Base-by-base conservation (phyloP, 2,329 filamentous ascomycete species). In the Sclerotinia spermophila region DNA sequence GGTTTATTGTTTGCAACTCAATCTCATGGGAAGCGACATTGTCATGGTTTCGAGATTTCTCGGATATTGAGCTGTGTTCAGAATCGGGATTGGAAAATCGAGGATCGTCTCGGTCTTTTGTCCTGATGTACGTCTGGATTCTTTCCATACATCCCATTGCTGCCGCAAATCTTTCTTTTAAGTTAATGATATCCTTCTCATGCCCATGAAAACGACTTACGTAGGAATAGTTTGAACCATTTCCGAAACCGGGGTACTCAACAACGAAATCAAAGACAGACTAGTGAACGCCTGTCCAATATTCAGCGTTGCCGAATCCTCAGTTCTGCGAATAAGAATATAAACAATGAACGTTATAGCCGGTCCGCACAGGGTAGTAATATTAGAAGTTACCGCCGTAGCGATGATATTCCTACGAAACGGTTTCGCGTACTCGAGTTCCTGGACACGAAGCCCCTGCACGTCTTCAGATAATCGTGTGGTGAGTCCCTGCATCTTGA, bases 191-290 rank as follows among this genome's bases (percentile, higher is more conserved):
- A n/a, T 7, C 27, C 13, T 27, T 5, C 30, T 21, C 30, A 44
- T 1, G 15, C 0, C 24, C n/a, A 15, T 5, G 24, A 40, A 44
- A 48, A n/a, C 11, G 24, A 56, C 64, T 40, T 56, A 67, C 64
- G 64, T 67, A 40, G 66, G 66, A 68, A 68, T 60, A 8, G 66
- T 48, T 17, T 45, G 55, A n/a, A 68, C 66, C 27, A 68, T 30
- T 44, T 58, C 66, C 4, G 53, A 59, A 5, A 59, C 55, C 8
- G 66, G 53, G 38, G 53, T 21, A 59, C 51, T 59, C 3, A 59
- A 59, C 0, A 84, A 75, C 1, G 80, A 75, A n/a, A 84, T 80
- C 27, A 83, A 78, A 1, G 82, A 82, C 1, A 84, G 67, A 0
- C 80, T 80, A 0, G 83, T 82, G 60, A 83, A 84, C 17, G 83